Evolutionary conservation across 179 eudicot genomes (phyloP).

Genomic region (Actinidia arguta): DNA sequence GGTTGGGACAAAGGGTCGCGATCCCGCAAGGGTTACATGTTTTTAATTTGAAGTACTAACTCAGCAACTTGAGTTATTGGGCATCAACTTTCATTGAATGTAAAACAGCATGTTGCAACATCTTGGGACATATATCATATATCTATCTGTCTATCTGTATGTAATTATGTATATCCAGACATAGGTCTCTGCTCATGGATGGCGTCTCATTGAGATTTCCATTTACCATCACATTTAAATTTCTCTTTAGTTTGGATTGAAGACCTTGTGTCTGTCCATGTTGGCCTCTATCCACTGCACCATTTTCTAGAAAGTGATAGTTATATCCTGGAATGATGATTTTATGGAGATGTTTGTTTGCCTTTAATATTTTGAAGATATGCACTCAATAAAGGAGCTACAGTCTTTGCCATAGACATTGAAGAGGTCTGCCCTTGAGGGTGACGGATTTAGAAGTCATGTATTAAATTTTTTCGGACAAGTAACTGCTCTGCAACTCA

Average conservation of each 20-base stretch:
- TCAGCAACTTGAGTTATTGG: no score
- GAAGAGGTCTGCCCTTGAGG: conserved; percentile 53
- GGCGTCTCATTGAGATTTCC: conserved; percentile 1
- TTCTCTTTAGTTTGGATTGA: neutral
- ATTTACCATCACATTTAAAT: no score
- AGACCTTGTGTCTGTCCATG: neutral
- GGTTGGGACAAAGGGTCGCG: no score
- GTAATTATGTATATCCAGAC: neutral
- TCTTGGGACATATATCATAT: neutral
- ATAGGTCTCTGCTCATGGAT: neutral
- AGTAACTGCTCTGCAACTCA: no score
- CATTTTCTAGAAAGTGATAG: neutral
- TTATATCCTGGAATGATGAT: neutral
- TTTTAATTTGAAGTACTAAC: neutral
- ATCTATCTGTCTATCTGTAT: no score
- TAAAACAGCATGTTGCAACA: neutral
- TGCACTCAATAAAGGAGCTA: conserved; percentile 78
- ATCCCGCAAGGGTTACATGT: no score
- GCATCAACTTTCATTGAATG: neutral
- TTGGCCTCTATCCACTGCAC: neutral
- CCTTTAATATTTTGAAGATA: conserved; percentile 65
- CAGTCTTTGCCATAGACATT: conserved; percentile 76
- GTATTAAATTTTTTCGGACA: no score
- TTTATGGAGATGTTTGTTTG: conserved; percentile 17
- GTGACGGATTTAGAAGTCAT: conserved; percentile 24